These are phyloP conservation scores for Phytopythium delawarense DNA, from an alignment of 352 stramenopile species.

Conservation along the genomic window DNA sequence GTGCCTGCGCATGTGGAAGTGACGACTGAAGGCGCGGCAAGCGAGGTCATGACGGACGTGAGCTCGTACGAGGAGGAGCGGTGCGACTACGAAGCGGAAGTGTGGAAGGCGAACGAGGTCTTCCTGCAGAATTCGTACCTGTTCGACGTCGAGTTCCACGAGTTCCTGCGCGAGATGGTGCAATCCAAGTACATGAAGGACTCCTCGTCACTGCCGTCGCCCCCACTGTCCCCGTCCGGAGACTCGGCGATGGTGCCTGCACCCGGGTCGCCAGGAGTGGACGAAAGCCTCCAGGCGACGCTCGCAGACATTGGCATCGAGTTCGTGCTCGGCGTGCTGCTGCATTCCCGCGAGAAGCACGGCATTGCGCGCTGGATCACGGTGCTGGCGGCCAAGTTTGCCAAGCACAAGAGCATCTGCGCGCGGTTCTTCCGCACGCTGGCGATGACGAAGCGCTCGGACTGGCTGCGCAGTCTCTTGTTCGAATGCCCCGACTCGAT, in stretches of 20 bases:
- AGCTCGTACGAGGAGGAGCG: conserved; percentile 22
- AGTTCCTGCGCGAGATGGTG: conserved; percentile 91
- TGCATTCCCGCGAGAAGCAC: conserved; percentile 88
- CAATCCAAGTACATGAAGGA: conserved; percentile 81
- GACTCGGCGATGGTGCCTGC: conserved; percentile 14
- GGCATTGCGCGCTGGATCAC: conserved; percentile 81
- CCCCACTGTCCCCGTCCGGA: conserved; percentile 11
- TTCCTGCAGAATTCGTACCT: conserved; percentile 95
- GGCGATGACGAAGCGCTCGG: conserved; percentile 42
- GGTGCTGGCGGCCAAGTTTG: conserved; percentile 72
- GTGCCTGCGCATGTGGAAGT: conserved; percentile 38
- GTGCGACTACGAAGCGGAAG: conserved; percentile 87
- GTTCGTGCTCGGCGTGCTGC: conserved; percentile 85
- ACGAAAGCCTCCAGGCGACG: conserved; percentile 61
- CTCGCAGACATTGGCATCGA: conserved; percentile 80
- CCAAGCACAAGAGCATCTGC: conserved; percentile 63
- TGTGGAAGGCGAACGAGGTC: conserved; percentile 92
- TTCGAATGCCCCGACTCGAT: conserved; percentile 87
- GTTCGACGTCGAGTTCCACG: conserved; percentile 94
- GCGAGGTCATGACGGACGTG: conserved; percentile 19
- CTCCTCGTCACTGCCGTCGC: conserved; percentile 6
- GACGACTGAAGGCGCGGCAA: conserved; percentile 17
- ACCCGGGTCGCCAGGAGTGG: conserved; percentile 15
- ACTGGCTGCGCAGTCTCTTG: conserved; percentile 64
- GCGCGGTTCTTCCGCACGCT: conserved; percentile 62